A percentile compares a stretch with the other conserved stretches of the same genome.
Conservation (phyloP, 1,284 basidiomycete genomes). For the Ceratobasidium sp. region DNA sequence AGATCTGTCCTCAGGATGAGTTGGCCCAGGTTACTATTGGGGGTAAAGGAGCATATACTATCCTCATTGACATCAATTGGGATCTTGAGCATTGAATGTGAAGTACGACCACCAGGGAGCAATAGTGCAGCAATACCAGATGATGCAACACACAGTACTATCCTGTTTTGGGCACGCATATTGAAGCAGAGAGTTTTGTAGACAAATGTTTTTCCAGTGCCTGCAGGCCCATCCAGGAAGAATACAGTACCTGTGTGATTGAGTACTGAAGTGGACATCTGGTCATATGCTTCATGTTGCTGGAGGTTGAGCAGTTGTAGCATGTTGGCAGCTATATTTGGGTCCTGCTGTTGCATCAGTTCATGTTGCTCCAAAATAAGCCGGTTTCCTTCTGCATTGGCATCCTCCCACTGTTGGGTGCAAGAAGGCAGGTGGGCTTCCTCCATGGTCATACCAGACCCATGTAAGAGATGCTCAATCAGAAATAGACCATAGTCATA, state of each 20-base stretch:
- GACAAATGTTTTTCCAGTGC: constrained; percentile 59
- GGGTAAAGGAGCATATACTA: constrained; percentile 46
- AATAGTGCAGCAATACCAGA: constrained; percentile 57
- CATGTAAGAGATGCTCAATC: constrained; percentile 49
- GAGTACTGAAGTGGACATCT: constrained; percentile 49
- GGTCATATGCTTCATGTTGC: constrained; percentile 51
- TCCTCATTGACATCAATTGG: constrained; percentile 51
- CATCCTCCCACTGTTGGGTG: constrained; percentile 47
- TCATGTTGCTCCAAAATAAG: constrained; percentile 53
- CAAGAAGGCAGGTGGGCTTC: constrained; percentile 51
- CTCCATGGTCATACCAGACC: constrained; percentile 45
- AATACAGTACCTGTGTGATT: constrained; percentile 48
- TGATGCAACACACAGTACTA: constrained; percentile 57
- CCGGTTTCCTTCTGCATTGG: constrained; percentile 46
- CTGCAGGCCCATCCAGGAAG: constrained; percentile 58
- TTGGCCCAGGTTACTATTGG: constrained; percentile 46
- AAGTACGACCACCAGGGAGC: constrained; percentile 53
- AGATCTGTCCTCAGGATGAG: constrained; percentile 47
- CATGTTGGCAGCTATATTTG: constrained; percentile 40
- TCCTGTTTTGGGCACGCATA: constrained; percentile 47
- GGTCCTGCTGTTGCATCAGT: constrained; percentile 49
- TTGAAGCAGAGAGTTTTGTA: constrained; percentile 53
- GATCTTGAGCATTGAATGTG: constrained; percentile 56
- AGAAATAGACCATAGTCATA: constrained; percentile 55
- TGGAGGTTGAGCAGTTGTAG: constrained; percentile 51